Conservation (phyloP, 1,284 basidiomycete genomes). For the Trichosporon sp. region DNA sequence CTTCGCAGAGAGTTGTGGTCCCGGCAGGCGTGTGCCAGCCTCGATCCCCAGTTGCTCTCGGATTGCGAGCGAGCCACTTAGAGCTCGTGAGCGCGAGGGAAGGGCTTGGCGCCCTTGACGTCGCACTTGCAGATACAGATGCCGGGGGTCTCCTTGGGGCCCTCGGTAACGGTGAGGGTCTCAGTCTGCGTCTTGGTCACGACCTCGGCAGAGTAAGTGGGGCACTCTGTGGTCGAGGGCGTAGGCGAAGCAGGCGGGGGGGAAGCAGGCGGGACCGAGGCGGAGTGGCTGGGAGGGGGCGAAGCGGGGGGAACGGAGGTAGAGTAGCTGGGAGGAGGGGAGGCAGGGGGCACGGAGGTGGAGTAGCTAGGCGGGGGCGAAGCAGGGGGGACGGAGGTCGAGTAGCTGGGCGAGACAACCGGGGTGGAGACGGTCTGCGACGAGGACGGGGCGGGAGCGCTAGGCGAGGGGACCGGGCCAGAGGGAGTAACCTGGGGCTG, state of each 20-base stretch:
- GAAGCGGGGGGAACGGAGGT: no score
- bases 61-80: neutral
- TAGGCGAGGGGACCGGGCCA: neutral
- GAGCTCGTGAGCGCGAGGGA: slow-evolving; percentile 10
- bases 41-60: neutral
- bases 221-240: neutral
- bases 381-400: neutral
- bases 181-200: neutral
- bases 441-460: neutral
- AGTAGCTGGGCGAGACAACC: neutral
- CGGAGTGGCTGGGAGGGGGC: no score
- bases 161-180: neutral
- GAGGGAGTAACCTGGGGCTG: neutral
- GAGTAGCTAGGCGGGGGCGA: neutral
- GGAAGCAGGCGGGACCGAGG: no score
- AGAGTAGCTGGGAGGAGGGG: neutral
- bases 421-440: neutral
- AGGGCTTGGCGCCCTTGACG: slow-evolving; percentile 6
- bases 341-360: neutral
- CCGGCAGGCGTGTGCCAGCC: no score
- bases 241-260: no score
- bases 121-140: slow-evolving; percentile 11
- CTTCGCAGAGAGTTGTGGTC: neutral
- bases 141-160: neutral
- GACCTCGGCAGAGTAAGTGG: neutral